Percentiles rank a stretch among this genome's conserved stretches.
phyloP scores from a whole-genome alignment of 2,329 filamentous ascomycete genomes.

The Didymella glomerata region DNA sequence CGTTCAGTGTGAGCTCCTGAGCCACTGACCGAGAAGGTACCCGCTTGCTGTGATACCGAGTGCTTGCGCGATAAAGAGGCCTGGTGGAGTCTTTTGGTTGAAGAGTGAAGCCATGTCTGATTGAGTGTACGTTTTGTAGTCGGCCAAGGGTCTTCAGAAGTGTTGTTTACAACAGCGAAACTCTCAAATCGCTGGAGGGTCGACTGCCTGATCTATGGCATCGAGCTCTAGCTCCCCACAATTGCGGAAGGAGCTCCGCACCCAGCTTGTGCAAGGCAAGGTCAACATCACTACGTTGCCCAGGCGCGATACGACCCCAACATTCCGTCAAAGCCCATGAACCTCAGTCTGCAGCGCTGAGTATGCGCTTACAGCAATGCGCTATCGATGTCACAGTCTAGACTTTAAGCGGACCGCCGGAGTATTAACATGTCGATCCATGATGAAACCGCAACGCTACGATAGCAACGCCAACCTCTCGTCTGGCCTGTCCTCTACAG shows the following conservation, averaged over 20 bases:
- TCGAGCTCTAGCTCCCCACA: slow-evolving; percentile 8
- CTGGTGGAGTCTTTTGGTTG: slow-evolving; percentile 36
- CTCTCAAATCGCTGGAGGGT: background rate
- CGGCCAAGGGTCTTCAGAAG: background rate
- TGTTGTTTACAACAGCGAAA: background rate
- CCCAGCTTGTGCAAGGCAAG: background rate
- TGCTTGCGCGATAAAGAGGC: slow-evolving; percentile 59
- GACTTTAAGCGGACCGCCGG: background rate
- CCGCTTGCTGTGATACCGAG: slow-evolving; percentile 62
- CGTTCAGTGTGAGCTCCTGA: background rate
- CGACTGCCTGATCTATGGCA: background rate
- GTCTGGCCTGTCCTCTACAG: background rate
- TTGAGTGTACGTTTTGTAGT: too few species aligned
- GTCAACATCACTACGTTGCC: background rate
- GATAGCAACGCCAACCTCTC: slow-evolving; percentile 8
- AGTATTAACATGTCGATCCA: slow-evolving; percentile 7
- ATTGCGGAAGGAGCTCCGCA: slow-evolving; percentile 11
- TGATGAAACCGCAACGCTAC: slow-evolving; percentile 16
- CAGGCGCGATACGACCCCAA: too few species aligned
- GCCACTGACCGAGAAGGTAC: slow-evolving; percentile 54
- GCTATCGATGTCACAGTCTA: background rate
- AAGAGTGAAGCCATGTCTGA: slow-evolving; percentile 33
- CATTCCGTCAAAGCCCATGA: background rate
- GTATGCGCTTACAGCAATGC: background rate
- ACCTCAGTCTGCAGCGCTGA: background rate